These are phyloP conservation scores for Lepidopterella palustris DNA, from an alignment of 495 filamentous ascomycete genomes.

Conservation along the genomic window DNA sequence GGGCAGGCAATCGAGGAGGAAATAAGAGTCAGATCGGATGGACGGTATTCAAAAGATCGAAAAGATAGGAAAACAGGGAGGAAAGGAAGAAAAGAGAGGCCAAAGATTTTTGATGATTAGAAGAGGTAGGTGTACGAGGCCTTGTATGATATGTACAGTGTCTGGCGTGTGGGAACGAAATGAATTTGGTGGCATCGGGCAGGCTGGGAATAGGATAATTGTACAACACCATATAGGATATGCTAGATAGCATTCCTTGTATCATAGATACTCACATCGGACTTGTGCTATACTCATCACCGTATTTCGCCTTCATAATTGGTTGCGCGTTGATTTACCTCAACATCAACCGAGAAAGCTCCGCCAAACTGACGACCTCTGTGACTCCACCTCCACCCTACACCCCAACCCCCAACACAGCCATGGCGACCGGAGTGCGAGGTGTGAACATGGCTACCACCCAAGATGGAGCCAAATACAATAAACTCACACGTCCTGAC, in stretches of 20 bases:
- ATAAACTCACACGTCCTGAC: constrained; percentile 22
- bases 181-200: background rate
- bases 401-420: background rate
- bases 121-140: background rate
- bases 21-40: constrained; percentile 23
- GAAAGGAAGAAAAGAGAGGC: constrained; percentile 33
- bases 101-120: constrained; percentile 6
- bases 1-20: constrained; percentile 19
- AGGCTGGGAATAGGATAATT: background rate
- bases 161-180: background rate
- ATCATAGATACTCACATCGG: background rate
- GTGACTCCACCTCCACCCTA: background rate
- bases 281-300: too few species aligned
- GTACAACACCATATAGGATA: background rate
- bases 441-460: constrained; percentile 22
- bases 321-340: too few species aligned
- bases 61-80: constrained; percentile 32
- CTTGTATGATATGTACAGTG: background rate
- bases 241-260: background rate
- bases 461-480: constrained; percentile 21
- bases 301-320: too few species aligned
- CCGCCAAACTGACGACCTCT: background rate
- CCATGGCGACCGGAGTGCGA: background rate
- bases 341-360: background rate
- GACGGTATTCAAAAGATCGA: constrained; percentile 29